Conservation (phyloP, 352 stramenopile species). For the Pythium utonaiense region DNA sequence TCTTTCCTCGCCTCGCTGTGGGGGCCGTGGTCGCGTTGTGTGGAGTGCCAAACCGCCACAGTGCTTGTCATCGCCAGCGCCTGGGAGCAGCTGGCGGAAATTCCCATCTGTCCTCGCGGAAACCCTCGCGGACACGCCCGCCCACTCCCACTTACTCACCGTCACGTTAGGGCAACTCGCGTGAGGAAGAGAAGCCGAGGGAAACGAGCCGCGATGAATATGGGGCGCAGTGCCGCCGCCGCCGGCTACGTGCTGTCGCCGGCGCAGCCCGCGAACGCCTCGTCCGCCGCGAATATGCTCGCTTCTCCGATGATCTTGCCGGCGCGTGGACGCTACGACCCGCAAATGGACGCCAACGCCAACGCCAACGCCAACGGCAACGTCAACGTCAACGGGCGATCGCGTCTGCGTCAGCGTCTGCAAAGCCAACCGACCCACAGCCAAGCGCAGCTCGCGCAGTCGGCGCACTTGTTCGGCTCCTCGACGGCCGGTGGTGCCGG, state of each 20-base stretch:
- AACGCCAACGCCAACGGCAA: neutral
- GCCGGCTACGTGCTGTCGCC: neutral
- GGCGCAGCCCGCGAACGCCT: no score
- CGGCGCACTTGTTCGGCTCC: neutral
- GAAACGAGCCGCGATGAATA: neutral
- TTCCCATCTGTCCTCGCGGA: neutral
- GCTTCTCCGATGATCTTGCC: no score
- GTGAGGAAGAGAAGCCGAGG: slow-evolving; percentile 1
- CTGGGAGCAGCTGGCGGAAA: neutral
- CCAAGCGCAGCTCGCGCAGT: neutral
- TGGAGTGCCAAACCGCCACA: no score
- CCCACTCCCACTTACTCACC: no score
- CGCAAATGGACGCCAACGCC: neutral
- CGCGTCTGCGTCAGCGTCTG: neutral
- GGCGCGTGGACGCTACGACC: neutral
- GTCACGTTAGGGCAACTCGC: neutral
- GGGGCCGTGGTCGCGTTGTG: neutral
- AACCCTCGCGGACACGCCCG: neutral
- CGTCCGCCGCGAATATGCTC: no score
- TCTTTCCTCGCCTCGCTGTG: neutral
- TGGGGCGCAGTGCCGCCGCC: neutral
- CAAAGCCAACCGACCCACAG: neutral
- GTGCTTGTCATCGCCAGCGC: neutral
- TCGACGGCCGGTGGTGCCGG: neutral
- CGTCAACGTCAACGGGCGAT: neutral